Percentiles rank a stretch among this genome's conserved stretches.
These are phyloP conservation scores for Scheffersomyces parashehatae DNA, from an alignment of 1,139 yeast species.

Conservation along the genomic window DNA sequence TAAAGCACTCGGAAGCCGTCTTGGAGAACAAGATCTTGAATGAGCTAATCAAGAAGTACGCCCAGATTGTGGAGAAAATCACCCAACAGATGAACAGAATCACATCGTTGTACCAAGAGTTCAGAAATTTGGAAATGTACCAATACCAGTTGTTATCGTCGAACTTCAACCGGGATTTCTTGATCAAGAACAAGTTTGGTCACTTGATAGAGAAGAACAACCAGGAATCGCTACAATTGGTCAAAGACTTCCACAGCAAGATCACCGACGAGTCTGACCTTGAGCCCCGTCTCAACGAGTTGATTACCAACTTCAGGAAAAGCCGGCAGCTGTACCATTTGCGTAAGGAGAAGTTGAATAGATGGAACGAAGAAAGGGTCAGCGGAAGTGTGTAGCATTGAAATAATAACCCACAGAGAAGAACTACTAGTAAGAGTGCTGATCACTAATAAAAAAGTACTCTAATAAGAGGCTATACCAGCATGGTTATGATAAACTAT, in stretches of 20 bases:
- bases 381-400: constrained; percentile 38
- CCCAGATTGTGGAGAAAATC: constrained; percentile 23
- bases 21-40: not conserved
- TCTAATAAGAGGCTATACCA: no score
- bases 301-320: constrained; percentile 34
- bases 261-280: constrained; percentile 15
- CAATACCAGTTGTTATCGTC: constrained; percentile 44
- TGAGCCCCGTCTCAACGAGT: constrained; percentile 10
- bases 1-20: constrained; percentile 22
- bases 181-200: constrained; percentile 28
- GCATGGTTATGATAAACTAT: no score
- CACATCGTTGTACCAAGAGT: constrained; percentile 31
- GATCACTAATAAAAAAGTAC: no score
- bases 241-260: constrained; percentile 11
- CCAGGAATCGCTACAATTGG: constrained; percentile 21
- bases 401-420: not conserved
- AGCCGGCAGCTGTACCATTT: constrained; percentile 54
- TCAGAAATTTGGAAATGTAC: constrained; percentile 35
- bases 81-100: constrained; percentile 25
- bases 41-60: constrained; percentile 28
- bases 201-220: constrained; percentile 27
- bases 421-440: no score
- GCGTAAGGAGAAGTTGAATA: constrained; percentile 55
- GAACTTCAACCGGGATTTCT: constrained; percentile 35
- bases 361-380: constrained; percentile 70